phyloP scores from a whole-genome alignment of 2,329 filamentous ascomycete species.

The Myriosclerotinia curreyana region DNA sequence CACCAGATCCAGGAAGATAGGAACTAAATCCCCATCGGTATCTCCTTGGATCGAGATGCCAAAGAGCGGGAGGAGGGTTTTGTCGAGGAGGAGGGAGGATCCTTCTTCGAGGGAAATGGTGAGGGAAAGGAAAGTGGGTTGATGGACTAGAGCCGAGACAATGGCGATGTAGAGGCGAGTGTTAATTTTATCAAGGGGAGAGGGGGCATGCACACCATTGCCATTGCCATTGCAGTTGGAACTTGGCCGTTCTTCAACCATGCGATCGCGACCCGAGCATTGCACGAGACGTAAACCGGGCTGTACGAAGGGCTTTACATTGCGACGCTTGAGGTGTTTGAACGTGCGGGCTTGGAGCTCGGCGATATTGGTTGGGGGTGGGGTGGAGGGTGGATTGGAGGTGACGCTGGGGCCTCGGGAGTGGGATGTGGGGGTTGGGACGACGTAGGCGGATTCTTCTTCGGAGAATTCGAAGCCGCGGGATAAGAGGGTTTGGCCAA shows the following conservation, averaged over 20 bases:
- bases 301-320: slow-evolving; percentile 71
- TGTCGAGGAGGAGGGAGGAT: slow-evolving; percentile 70
- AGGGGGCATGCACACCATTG: background rate
- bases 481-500: slow-evolving; percentile 72
- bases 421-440: slow-evolving; percentile 41
- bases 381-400: slow-evolving; percentile 59
- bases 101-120: slow-evolving; percentile 72
- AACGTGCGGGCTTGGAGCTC: slow-evolving; percentile 86
- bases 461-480: slow-evolving; percentile 83
- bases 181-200: slow-evolving; percentile 60
- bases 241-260: slow-evolving; percentile 37
- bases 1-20: slow-evolving; percentile 83
- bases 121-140: slow-evolving; percentile 69
- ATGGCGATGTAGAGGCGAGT: slow-evolving; percentile 61
- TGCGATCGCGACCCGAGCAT: slow-evolving; percentile 63
- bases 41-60: slow-evolving; percentile 74
- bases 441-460: slow-evolving; percentile 65
- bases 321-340: slow-evolving; percentile 71
- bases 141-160: slow-evolving; percentile 57
- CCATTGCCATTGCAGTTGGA: slow-evolving; percentile 41
- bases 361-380: slow-evolving; percentile 71
- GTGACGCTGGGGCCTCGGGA: slow-evolving; percentile 42
- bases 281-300: slow-evolving; percentile 70
- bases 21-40: slow-evolving; percentile 69
- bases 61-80: slow-evolving; percentile 61